A percentile compares a stretch with the other conserved stretches of the same genome.
These are phyloP conservation scores for Diplodia scrobiculata DNA, from an alignment of 2,329 filamentous ascomycete genomes.

Conservation along the genomic window DNA sequence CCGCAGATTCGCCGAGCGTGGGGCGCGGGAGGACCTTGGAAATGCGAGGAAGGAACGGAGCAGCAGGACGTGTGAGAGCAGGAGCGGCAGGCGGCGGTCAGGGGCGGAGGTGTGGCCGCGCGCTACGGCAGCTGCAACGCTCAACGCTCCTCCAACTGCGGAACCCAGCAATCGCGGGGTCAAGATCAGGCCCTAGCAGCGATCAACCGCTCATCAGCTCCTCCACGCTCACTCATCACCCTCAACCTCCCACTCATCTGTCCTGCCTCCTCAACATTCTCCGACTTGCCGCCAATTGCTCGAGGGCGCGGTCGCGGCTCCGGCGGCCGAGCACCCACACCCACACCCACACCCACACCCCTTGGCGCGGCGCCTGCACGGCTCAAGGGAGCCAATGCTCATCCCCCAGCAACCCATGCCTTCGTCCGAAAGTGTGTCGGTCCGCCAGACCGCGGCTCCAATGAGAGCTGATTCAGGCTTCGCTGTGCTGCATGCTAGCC, in stretches of 20 bases:
- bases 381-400: conserved; percentile 22
- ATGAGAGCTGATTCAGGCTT: neutral
- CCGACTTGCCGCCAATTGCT: neutral
- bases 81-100: neutral
- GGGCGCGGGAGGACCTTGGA: conserved; percentile 15
- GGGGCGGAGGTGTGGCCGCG: neutral
- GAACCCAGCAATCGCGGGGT: conserved; percentile 18
- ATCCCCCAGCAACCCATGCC: conserved; percentile 1
- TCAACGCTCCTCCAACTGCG: neutral
- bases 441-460: conserved; percentile 2
- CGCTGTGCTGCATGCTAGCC: conserved; percentile 3
- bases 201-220: neutral
- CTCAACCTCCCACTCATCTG: neutral
- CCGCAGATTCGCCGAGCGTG: conserved; percentile 17
- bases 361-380: conserved; percentile 22
- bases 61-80: neutral
- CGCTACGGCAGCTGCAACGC: neutral
- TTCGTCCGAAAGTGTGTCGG: conserved; percentile 17
- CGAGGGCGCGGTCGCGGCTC: neutral
- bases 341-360: neutral
- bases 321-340: neutral
- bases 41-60: conserved; percentile 17
- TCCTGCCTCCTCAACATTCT: conserved; percentile 4
- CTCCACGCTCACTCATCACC: no score
- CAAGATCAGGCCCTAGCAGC: conserved; percentile 1